Conservation (phyloP, 2,329 filamentous ascomycete species). For the Xylariaceae sp. region DNA sequence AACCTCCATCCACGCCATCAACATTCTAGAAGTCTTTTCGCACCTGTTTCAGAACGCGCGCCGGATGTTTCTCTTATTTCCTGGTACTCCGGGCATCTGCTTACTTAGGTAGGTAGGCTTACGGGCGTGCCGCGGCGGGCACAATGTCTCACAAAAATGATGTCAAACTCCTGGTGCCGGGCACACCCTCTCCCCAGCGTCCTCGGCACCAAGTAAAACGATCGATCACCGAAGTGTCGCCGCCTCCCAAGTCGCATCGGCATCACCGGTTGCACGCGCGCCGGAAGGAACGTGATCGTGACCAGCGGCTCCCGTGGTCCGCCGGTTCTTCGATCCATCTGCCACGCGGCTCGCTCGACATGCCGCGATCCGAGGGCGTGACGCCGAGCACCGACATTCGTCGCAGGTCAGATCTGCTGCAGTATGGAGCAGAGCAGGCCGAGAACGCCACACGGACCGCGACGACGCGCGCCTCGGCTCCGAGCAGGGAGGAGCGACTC, state of each 20-base stretch:
- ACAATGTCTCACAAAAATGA: no score
- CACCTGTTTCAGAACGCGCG: no score
- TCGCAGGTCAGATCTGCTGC: slow-evolving; percentile 34
- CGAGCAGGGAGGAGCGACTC: slow-evolving; percentile 31
- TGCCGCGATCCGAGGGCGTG: slow-evolving; percentile 35
- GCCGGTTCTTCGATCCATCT: slow-evolving; percentile 22
- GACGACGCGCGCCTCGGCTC: slow-evolving; percentile 10
- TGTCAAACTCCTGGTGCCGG: slow-evolving; percentile 18
- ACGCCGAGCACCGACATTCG: slow-evolving; percentile 38
- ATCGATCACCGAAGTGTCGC: slow-evolving; percentile 47
- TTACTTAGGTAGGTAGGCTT: no score
- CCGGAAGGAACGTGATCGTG: slow-evolving; percentile 27
- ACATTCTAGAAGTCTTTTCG: no score
- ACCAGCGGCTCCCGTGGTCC: slow-evolving; percentile 22
- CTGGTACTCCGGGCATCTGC: no score
- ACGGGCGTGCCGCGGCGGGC: no score
- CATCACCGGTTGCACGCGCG: slow-evolving; percentile 30
- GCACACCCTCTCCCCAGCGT: slow-evolving; percentile 27
- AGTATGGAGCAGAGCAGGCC: slow-evolving; percentile 18
- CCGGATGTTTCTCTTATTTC: no score
- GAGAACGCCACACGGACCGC: slow-evolving; percentile 12
- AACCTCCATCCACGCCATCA: no score
- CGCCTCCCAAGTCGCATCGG: slow-evolving; percentile 29
- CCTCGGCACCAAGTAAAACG: slow-evolving; percentile 46
- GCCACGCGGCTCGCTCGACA: slow-evolving; percentile 36